Conservation (phyloP, 2,329 filamentous ascomycete species). For the Penicillium sclerotigenum region DNA sequence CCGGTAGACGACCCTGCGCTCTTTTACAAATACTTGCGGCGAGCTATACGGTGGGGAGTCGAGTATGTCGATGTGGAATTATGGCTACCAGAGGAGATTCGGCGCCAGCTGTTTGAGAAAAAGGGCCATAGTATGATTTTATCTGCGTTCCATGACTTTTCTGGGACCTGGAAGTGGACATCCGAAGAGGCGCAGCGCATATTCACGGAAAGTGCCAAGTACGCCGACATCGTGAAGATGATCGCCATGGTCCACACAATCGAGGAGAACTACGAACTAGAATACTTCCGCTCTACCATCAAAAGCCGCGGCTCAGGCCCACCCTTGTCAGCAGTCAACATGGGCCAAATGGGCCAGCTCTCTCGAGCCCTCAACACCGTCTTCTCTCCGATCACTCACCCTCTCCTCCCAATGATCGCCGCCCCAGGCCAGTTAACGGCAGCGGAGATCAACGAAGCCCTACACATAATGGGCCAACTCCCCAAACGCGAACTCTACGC, state of each 20-base stretch:
- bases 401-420: constrained; percentile 76
- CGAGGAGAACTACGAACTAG: constrained; percentile 85
- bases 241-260: constrained; percentile 77
- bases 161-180: constrained; percentile 78
- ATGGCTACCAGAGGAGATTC: constrained; percentile 76
- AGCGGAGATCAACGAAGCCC: constrained; percentile 76
- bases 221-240: constrained; percentile 88
- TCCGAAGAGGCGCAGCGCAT: constrained; percentile 68
- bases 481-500: constrained; percentile 78
- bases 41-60: constrained; percentile 82
- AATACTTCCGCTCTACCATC: constrained; percentile 80
- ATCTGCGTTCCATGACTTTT: constrained; percentile 89
- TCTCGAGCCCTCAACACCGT: constrained; percentile 80
- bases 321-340: constrained; percentile 78
- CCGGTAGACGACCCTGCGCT: constrained; percentile 75
- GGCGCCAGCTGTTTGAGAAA: constrained; percentile 63
- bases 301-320: constrained; percentile 65
- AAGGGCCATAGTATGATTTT: constrained; percentile 81
- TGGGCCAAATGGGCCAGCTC: constrained; percentile 81
- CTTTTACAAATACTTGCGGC: constrained; percentile 75
- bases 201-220: constrained; percentile 68
- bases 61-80: constrained; percentile 89
- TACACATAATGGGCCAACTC: constrained; percentile 75
- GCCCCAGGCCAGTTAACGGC: constrained; percentile 83
- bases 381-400: constrained; percentile 85